phyloP scores from a whole-genome alignment of 2,329 filamentous ascomycete genomes.

The Aspergillus brasiliensis region DNA sequence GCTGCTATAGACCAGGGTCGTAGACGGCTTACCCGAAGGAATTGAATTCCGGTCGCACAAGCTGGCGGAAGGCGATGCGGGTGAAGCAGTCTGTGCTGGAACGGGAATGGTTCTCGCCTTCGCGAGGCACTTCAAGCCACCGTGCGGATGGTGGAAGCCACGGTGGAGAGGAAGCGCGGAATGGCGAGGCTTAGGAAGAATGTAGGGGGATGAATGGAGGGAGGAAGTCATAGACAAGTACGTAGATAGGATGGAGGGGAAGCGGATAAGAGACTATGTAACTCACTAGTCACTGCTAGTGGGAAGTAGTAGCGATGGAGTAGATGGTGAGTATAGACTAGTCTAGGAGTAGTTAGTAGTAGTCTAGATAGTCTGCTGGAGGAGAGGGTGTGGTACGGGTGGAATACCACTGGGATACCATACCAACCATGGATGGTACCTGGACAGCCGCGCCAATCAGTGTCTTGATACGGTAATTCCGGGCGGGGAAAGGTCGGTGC shows the following conservation, averaged over 20 bases:
- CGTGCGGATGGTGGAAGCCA: background rate
- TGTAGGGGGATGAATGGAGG: no score
- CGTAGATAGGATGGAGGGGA: no score
- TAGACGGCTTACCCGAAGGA: background rate
- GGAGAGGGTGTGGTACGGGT: background rate
- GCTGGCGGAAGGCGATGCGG: background rate
- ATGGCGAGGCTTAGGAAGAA: background rate
- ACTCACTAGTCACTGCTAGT: no score
- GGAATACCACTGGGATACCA: background rate
- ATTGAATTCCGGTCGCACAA: constrained; percentile 1
- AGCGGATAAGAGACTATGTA: no score
- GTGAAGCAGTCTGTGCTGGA: background rate
- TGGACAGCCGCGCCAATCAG: background rate
- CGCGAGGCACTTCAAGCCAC: background rate
- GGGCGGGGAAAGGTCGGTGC: background rate
- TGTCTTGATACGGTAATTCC: background rate
- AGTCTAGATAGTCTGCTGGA: no score
- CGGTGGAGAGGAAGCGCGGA: background rate
- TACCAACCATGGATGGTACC: background rate
- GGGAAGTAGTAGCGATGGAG: no score
- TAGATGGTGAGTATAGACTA: no score
- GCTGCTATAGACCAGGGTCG: background rate
- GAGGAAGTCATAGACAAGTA: no score
- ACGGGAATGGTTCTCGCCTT: background rate
- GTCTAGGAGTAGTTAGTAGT: no score